These are phyloP conservation scores for Immersiporthe knoxdaviesiana DNA, from an alignment of 2,329 filamentous ascomycete species.

Conservation along the genomic window DNA sequence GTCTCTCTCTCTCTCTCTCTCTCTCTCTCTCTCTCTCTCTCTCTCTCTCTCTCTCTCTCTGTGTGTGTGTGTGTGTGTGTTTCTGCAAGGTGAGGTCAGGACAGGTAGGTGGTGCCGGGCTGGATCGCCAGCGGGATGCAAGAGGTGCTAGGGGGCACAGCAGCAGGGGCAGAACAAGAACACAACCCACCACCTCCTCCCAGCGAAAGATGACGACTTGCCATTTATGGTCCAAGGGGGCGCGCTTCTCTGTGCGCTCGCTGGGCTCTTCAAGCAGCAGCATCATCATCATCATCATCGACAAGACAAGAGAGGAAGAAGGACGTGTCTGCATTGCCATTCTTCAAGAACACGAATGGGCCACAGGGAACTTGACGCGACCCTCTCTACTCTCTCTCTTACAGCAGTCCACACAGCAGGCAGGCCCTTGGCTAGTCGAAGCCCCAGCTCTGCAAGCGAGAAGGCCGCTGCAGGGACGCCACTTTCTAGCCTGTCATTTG, in stretches of 20 bases:
- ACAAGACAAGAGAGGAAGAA: too few relatives aligned
- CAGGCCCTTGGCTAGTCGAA: neutral
- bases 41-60: too few relatives aligned
- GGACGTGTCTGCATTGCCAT: neutral
- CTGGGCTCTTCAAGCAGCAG: neutral
- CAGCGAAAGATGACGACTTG: neutral
- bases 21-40: too few relatives aligned
- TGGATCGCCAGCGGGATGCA: neutral
- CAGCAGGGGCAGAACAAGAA: conserved; percentile 1
- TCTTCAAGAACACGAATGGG: neutral
- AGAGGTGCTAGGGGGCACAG: neutral
- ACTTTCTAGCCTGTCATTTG: conserved; percentile 26
- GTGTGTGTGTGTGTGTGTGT: too few relatives aligned
- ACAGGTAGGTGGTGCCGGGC: neutral
- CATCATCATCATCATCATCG: neutral
- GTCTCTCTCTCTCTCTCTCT: too few relatives aligned
- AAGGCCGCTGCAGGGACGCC: conserved; percentile 19
- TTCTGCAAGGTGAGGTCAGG: neutral
- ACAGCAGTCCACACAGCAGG: neutral
- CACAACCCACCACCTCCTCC: neutral
- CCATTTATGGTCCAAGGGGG: neutral
- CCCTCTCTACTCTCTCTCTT: too few relatives aligned
- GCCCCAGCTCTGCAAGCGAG: conserved; percentile 9
- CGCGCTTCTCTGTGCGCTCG: neutral
- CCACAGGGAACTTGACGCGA: neutral